Evolutionary conservation across 108 stramenopile genomes (phyloP), one percentile per base, ranked within the genome.

Genomic region (Cyclotella kingstonii): DNA sequence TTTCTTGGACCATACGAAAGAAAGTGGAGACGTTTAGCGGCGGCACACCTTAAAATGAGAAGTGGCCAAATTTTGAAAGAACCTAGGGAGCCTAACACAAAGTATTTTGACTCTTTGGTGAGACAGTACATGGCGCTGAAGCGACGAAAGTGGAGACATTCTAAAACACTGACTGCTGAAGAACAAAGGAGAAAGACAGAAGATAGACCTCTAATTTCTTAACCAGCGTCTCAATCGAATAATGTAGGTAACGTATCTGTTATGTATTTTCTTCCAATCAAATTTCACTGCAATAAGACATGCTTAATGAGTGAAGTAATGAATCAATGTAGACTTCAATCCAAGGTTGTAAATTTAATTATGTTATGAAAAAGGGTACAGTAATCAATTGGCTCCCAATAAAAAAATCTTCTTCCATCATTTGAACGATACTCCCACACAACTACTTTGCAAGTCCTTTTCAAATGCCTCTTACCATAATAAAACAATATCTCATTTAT

Each of bases 1-100:
- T 60, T 67, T 47, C 66, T 77, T 5, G 71, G 76, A 30, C 66
- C 73, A 0, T 49, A 67, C 14, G 56, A 58, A 19, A 27, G 63
- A 42, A 47, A 46, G 29, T 42, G 46, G 35, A 33, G 39, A 21
- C 23, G 41, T 7, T 12, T 27, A n/a, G n/a, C n/a, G 5, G 56
- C 39, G 42, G 33, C 23, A 1, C 23, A 41, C 4, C 1, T 17
- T 1, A 14, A 19, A 41, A 35, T 17, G 35, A 38, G 18, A 38
- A 36, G 5, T 7, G 19, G 7, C 2, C 22, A 1, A 14, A 46
- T n/a, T 2, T 11, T 36, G 11, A 31, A 45, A 21, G 17, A 36
- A 1, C 30, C 15, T 46, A 60, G 31, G 28, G 46, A 31, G 28
- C 2, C 39, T 18, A 42, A 57, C 17, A 15, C 22, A 5, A 43